Conservation (phyloP, 306 rosid species). For the Vigna mungo region DNA sequence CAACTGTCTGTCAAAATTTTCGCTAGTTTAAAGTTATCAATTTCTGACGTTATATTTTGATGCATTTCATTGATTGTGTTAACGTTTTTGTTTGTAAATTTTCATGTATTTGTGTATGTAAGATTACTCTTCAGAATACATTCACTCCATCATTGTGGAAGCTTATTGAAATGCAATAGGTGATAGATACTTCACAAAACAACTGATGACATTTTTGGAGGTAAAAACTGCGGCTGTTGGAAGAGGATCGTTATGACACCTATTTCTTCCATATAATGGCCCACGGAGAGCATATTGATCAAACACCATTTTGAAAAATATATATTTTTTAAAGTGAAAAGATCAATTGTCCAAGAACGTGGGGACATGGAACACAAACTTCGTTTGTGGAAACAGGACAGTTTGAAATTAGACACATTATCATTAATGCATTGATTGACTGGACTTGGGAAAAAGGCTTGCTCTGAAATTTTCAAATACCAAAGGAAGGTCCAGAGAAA, state of each 20-base stretch:
- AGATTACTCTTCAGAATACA: background rate
- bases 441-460: background rate
- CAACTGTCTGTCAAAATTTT: background rate
- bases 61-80: background rate
- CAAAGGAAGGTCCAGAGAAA: background rate
- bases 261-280: slow-evolving; percentile 4
- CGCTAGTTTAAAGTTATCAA: background rate
- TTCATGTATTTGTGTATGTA: no score
- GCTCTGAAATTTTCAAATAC: slow-evolving; percentile 15
- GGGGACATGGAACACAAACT: slow-evolving; percentile 4
- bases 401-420: background rate
- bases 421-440: background rate
- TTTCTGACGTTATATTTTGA: background rate
- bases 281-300: background rate
- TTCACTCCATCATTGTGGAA: background rate
- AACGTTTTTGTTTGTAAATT: background rate
- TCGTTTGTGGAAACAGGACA: slow-evolving; percentile 5
- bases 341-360: background rate
- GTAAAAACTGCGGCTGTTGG: background rate
- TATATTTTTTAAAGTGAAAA: background rate
- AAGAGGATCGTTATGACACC: slow-evolving; percentile 5
- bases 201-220: slow-evolving; percentile 25
- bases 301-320: background rate
- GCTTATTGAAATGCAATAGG: slow-evolving; percentile 1
- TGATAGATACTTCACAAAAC: slow-evolving; percentile 12